Base-by-base conservation (phyloP, 768 basidiomycete genomes). In the Hypsizygus marmoreus region DNA sequence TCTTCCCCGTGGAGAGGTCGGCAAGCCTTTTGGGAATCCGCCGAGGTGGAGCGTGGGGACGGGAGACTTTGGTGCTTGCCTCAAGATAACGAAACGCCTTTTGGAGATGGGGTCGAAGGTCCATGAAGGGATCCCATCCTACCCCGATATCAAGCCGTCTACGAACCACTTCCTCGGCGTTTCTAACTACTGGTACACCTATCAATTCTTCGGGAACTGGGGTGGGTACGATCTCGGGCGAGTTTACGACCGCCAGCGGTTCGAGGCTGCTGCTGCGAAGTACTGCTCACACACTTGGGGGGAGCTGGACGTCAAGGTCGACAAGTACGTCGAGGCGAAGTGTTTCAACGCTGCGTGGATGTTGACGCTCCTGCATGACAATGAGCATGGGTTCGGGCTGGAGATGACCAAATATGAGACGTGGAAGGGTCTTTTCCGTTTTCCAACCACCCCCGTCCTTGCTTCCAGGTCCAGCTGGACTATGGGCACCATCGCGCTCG, bases 381-480 rank as follows among this genome's bases (percentile, higher is more conserved):
- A 50, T 43, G 53, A 42, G 30, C 40, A 53, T 9, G 47, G 51
- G 33, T 45, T 49, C 20, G 51, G 45, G 12, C 38, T 53, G 13
- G 50, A 51, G 39, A 47, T 51, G 50, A 51, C 50, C 5, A 40
- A 51, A 37, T 51, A 51, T 25, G 50, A 51, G 17, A 47, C 50
- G 8, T 51, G 50, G 50, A 51, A 23, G 12, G 41, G 20, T 28
- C 36, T 51, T 13, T 40, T 51, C 36, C 40, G 50, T 11, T 51
- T 51, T 41, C 50, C 50, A 2, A 51, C 50, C 7, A 51, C 50
- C 0, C 22, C 14, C 16, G 45, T 47, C 23, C 30, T 51, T 10
- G 45, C 50, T 12, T 51, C 50, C 29, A 40, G 50, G 12, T 51
- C 50, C 29, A 51, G 41, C 32, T 51, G 50, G 50, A 51, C 50